phyloP scores from a whole-genome alignment of 805 yeast species.

The Myxozyma vanderwaltii region DNA sequence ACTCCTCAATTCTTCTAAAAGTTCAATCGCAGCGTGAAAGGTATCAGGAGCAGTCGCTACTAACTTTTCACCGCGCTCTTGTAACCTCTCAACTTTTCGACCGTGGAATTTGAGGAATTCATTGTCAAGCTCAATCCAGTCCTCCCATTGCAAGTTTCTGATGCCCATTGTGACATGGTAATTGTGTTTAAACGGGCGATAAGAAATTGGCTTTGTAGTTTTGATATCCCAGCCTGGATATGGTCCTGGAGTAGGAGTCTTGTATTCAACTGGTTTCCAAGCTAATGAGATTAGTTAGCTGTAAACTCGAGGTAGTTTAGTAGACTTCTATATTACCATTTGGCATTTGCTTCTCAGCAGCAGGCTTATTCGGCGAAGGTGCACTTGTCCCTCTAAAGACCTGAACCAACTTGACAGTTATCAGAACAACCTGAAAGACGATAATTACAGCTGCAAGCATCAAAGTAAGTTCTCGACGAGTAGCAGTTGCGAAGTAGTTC shows the following conservation, averaged over 20 bases:
- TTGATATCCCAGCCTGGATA: constrained; percentile 54
- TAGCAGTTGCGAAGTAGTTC: neutral
- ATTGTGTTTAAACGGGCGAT: constrained; percentile 66
- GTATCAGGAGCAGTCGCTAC: constrained; percentile 40
- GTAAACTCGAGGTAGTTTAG: neutral
- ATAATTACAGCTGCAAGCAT: constrained; percentile 11
- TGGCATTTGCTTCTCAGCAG: neutral
- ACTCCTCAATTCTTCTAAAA: constrained; percentile 54
- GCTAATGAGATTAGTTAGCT: neutral
- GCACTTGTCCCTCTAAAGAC: constrained; percentile 2
- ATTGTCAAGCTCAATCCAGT: constrained; percentile 70
- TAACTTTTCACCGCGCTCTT: constrained; percentile 50
- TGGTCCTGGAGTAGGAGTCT: constrained; percentile 53
- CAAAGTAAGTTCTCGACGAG: constrained; percentile 7
- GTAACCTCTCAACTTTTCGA: constrained; percentile 54
- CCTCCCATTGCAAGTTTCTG: constrained; percentile 59
- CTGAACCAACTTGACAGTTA: constrained; percentile 7
- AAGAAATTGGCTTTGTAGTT: constrained; percentile 59
- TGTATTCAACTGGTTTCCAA: constrained; percentile 58
- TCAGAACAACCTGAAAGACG: constrained; percentile 5
- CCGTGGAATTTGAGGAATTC: constrained; percentile 62
- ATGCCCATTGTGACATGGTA: constrained; percentile 72
- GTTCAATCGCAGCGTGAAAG: constrained; percentile 54
- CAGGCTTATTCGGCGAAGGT: neutral
- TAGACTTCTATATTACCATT: neutral